Evolutionary conservation across 148 eudicot genomes (phyloP).

Genomic region (Nepenthes gracilis): DNA sequence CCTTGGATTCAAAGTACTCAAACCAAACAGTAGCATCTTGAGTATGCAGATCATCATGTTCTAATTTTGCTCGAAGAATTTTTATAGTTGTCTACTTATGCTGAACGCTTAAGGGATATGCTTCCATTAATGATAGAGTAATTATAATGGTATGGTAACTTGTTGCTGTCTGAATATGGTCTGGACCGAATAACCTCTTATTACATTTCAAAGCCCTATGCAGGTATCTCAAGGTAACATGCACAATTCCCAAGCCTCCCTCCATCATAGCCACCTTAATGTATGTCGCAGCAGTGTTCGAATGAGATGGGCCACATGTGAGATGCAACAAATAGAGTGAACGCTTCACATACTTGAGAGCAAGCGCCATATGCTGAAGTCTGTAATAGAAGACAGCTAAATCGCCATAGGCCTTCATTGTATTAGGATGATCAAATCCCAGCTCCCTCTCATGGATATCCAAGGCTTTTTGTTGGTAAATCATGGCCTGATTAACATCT

Average conservation of each 20-base stretch:
- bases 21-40: slow-evolving; percentile 28
- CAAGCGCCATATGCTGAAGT: slow-evolving; percentile 95
- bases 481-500: slow-evolving; percentile 99
- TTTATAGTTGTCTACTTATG: slow-evolving; percentile 97
- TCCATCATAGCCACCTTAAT: slow-evolving; percentile 21
- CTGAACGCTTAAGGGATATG: slow-evolving; percentile 96
- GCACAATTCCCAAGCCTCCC: slow-evolving; percentile 99
- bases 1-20: too few species aligned
- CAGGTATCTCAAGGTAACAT: slow-evolving; percentile 94
- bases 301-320: slow-evolving; percentile 99
- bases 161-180: slow-evolving; percentile 99
- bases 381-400: slow-evolving; percentile 98
- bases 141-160: slow-evolving; percentile 99
- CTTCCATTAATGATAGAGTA: slow-evolving; percentile 99
- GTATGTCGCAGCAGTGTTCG: slow-evolving; percentile 22
- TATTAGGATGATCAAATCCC: slow-evolving; percentile 12
- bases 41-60: slow-evolving; percentile 98
- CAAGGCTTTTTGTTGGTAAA: slow-evolving; percentile 99
- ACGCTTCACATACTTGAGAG: slow-evolving; percentile 99
- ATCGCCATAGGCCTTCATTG: slow-evolving; percentile 98
- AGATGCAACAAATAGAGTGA: slow-evolving; percentile 92
- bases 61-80: slow-evolving; percentile 93
- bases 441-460: slow-evolving; percentile 27
- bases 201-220: slow-evolving; percentile 98
- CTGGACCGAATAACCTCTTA: slow-evolving; percentile 94